Evolutionary conservation across 306 rosid species (phyloP), one percentile per base, ranked within the genome.

Genomic region (Vigna mungo): DNA sequence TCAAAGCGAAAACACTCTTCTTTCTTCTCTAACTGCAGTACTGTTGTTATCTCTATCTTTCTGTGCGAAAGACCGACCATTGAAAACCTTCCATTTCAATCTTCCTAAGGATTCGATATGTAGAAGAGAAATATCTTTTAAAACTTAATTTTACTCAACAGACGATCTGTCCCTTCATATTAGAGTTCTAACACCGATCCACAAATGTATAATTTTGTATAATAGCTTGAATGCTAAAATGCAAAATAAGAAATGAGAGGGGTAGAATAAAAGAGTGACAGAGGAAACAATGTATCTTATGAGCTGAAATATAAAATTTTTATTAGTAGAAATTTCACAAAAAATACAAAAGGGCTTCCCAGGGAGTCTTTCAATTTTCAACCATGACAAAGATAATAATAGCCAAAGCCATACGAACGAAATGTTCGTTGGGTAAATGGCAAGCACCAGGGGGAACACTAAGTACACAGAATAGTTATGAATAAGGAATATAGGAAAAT

Each of bases 331-430:
- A 51, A 11, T 67, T 30, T 79, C 70, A 62, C 74, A 36, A 61
- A 13, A 13, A 67, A 53, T 78, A 32, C 70, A 41, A 36, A 47
- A 6, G 34, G 0, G 55, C 1, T 36, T 78, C 30, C 41, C 41
- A 43, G 64, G 37, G 9, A 52, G 61, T 53, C 75, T 66, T 59
- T 52, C 80, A 36, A 78, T 9, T 59, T 60, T 27, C 78, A 76
- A 71, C 75, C 53, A n/a, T 4, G 34, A 60, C 46, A 70, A 56
- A 5, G 34, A 37, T 11, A 52, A 69, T 18, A 52, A 25, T 14
- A 41, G 72, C 32, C 16, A 47, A 65, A 36, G 1, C 8, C 8
- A 3, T n/a, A 54, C 47, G 61, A 74, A 56, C 58, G 3, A 47
- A 56, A 65, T 30, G 55, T 65, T 71, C 72, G 54, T 58, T 37